Evolutionary conservation across 208 protist genomes (phyloP).

Genomic region (Angomonas ambiguus): DNA sequence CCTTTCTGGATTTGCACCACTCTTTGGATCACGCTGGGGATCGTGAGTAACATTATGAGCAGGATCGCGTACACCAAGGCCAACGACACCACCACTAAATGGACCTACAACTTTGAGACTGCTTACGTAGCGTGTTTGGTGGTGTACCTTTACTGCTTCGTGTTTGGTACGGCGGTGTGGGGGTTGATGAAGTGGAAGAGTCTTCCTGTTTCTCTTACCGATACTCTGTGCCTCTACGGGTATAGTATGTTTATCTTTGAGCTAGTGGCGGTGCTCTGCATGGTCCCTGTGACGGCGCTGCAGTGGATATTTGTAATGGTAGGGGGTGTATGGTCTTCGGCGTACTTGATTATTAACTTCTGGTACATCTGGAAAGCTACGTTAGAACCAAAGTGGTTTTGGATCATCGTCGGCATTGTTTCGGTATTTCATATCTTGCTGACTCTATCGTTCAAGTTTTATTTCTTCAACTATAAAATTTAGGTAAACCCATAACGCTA

Average conservation of each 20-base stretch:
- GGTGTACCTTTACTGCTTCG: slow-evolving; percentile 87
- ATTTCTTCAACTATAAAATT: slow-evolving; percentile 81
- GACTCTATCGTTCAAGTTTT: slow-evolving; percentile 83
- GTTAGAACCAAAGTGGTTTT: slow-evolving; percentile 63
- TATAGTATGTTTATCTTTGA: slow-evolving; percentile 90
- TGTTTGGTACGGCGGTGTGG: slow-evolving; percentile 67
- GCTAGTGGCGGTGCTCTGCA: slow-evolving; percentile 66
- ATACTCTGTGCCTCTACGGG: slow-evolving; percentile 83
- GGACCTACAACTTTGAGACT: slow-evolving; percentile 78
- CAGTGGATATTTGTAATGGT: slow-evolving; percentile 76
- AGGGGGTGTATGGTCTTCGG: slow-evolving; percentile 65
- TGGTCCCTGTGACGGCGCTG: slow-evolving; percentile 51
- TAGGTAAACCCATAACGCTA: slow-evolving; percentile 10
- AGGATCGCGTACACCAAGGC: slow-evolving; percentile 39
- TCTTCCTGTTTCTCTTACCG: slow-evolving; percentile 56
- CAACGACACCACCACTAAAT: slow-evolving; percentile 23
- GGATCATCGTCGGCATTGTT: slow-evolving; percentile 59
- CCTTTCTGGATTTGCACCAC: slow-evolving; percentile 91
- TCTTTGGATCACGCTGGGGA: slow-evolving; percentile 82
- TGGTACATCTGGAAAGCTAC: slow-evolving; percentile 72
- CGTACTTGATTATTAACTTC: slow-evolving; percentile 76
- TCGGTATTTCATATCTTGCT: slow-evolving; percentile 61
- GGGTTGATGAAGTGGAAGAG: slow-evolving; percentile 84
- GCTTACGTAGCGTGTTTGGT: slow-evolving; percentile 63
- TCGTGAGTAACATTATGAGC: slow-evolving; percentile 82